Evolutionary conservation across 306 rosid species (phyloP).

Genomic region (Quillaja saponaria): DNA sequence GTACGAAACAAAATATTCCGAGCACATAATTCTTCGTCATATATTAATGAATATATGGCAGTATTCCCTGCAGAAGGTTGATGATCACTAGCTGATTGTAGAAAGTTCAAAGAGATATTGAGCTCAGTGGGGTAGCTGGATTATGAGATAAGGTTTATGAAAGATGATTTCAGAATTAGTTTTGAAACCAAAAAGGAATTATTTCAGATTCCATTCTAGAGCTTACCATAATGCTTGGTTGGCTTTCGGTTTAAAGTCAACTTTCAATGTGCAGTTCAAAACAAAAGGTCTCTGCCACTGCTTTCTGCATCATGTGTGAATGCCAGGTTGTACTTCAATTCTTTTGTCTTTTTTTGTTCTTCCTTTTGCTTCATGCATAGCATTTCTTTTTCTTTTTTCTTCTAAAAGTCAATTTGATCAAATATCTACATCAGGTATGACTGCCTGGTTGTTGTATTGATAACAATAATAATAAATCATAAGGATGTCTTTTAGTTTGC

Average conservation of each 20-base stretch:
- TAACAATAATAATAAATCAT: no score
- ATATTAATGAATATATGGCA: conserved; percentile 3
- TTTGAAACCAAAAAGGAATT: no score
- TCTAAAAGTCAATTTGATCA: no score
- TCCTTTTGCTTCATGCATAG: conserved; percentile 17
- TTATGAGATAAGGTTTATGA: no score
- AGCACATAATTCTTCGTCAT: no score
- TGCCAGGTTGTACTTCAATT: no score
- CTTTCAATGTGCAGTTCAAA: conserved; percentile 13
- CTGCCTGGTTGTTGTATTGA: no score
- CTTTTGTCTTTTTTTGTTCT: conserved; percentile 14
- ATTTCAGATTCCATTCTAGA: background rate
- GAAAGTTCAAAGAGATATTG: background rate
- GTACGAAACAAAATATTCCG: no score
- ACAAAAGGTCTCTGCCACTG: conserved; percentile 16
- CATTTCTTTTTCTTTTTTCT: conserved; percentile 17
- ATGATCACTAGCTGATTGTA: conserved; percentile 1
- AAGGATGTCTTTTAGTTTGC: conserved; percentile 4
- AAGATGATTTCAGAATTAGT: no score
- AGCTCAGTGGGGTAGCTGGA: conserved; percentile 33
- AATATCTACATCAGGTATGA: no score
- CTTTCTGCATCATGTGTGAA: no score
- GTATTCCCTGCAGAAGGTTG: conserved; percentile 20
- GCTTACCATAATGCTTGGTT: background rate
- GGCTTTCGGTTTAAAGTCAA: no score